Evolutionary conservation across 2,329 filamentous ascomycete genomes (phyloP).

Genomic region (Torrubiellomyces zombiae): DNA sequence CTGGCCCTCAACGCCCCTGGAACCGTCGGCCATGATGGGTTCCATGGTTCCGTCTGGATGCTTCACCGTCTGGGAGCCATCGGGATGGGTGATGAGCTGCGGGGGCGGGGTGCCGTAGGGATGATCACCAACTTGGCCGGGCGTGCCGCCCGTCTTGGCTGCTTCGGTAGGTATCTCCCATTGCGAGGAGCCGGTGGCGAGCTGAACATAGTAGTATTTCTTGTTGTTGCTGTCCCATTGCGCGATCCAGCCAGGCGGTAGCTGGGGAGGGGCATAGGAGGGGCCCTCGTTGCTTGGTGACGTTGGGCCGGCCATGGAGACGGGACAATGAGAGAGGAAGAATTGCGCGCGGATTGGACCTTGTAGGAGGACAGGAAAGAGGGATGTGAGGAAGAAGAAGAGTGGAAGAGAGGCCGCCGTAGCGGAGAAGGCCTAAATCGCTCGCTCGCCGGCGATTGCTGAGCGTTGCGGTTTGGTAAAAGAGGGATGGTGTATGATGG

Average conservation of each 20-base stretch:
- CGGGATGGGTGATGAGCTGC: constrained; percentile 43
- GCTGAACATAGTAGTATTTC: constrained; percentile 58
- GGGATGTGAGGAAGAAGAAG: not conserved
- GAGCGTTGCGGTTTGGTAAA: not conserved
- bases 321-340: constrained; percentile 6
- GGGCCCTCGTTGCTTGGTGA: constrained; percentile 43
- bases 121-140: constrained; percentile 37
- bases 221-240: constrained; percentile 49
- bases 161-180: constrained; percentile 57
- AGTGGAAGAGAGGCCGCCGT: no score
- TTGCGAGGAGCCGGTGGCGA: constrained; percentile 54
- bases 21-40: constrained; percentile 36
- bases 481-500: not conserved
- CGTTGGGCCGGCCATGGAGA: constrained; percentile 36
- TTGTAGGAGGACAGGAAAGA: not conserved
- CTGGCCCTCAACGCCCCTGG: constrained; percentile 32
- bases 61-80: constrained; percentile 44
- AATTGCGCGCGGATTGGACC: no score
- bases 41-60: constrained; percentile 45
- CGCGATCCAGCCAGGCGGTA: constrained; percentile 51
- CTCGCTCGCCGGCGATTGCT: no score
- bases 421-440: no score
- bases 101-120: constrained; percentile 43
- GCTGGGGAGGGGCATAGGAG: constrained; percentile 40
- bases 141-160: constrained; percentile 44